phyloP scores from a whole-genome alignment of 768 basidiomycete species.

The Boletus rufocinnamomeus region DNA sequence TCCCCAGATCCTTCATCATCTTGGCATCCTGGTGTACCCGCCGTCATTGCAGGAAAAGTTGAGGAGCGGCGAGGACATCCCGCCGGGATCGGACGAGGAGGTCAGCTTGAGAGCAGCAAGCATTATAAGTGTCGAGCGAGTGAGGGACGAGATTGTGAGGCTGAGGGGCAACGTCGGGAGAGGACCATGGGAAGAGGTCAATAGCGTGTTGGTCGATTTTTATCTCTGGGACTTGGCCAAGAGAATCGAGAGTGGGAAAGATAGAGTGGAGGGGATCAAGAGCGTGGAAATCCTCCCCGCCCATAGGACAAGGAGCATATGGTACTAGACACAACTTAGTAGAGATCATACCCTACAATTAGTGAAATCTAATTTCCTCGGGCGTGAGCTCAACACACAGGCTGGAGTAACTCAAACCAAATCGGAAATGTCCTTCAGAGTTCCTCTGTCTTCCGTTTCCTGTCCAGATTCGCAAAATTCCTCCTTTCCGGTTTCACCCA shows the following conservation, averaged over 20 bases:
- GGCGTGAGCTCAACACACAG: background rate
- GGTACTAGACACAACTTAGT: constrained; percentile 57
- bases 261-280: constrained; percentile 58
- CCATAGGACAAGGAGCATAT: constrained; percentile 81
- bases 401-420: background rate
- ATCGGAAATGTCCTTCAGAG: background rate
- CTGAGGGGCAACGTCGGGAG: constrained; percentile 34
- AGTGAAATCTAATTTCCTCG: constrained; percentile 11
- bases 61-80: constrained; percentile 43
- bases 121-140: constrained; percentile 74
- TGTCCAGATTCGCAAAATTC: constrained; percentile 24
- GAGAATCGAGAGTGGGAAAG: constrained; percentile 63
- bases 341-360: constrained; percentile 16
- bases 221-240: constrained; percentile 90
- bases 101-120: constrained; percentile 79
- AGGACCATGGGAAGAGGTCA: constrained; percentile 37
- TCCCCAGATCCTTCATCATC: constrained; percentile 86
- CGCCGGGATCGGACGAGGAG: constrained; percentile 66
- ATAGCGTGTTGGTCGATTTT: constrained; percentile 86
- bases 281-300: constrained; percentile 61
- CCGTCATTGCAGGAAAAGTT: constrained; percentile 56
- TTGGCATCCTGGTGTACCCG: constrained; percentile 75
- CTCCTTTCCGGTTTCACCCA: constrained; percentile 31
- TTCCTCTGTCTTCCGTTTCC: constrained; percentile 1
- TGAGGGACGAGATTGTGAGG: constrained; percentile 58